Evolutionary conservation across 192 early-diverging fungal genomes (phyloP).

Genomic region (Entomortierella chlamydospora): DNA sequence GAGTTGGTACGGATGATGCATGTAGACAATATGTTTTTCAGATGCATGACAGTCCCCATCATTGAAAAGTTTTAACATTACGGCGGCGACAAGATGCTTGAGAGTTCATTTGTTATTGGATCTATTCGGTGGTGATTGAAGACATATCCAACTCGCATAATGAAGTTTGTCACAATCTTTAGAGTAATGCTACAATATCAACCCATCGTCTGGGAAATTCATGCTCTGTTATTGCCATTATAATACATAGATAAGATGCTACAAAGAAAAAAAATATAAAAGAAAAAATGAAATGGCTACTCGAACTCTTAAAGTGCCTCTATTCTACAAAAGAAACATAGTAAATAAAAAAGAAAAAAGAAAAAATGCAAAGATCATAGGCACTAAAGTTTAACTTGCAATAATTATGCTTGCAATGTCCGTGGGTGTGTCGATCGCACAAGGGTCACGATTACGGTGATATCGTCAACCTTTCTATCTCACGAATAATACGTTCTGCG

Average conservation of each 20-base stretch:
- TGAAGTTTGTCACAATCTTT: too few species aligned
- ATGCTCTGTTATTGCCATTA: too few species aligned
- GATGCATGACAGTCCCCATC: too few species aligned
- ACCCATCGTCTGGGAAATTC: too few species aligned
- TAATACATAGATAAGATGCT: neutral
- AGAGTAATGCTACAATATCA: too few species aligned
- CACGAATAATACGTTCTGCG: neutral
- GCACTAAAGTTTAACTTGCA: neutral
- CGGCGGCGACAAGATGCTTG: too few species aligned
- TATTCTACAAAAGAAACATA: neutral
- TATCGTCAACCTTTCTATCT: constrained; percentile 68
- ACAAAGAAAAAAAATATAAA: neutral
- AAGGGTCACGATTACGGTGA: constrained; percentile 66
- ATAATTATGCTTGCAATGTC: neutral
- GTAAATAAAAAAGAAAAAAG: neutral
- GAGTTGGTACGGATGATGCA: too few species aligned
- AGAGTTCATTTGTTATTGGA: too few species aligned
- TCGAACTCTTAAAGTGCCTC: neutral
- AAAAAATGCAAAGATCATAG: neutral
- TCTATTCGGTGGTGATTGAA: too few species aligned
- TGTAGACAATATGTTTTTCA: too few species aligned
- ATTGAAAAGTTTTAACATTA: too few species aligned
- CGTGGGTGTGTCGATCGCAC: constrained; percentile 36
- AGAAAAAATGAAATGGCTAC: neutral
- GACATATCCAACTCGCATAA: too few species aligned